Evolutionary conservation across 2,329 filamentous ascomycete species (phyloP), one percentile per base, ranked within the genome.

Genomic region (Chrysoporthe puriensis): DNA sequence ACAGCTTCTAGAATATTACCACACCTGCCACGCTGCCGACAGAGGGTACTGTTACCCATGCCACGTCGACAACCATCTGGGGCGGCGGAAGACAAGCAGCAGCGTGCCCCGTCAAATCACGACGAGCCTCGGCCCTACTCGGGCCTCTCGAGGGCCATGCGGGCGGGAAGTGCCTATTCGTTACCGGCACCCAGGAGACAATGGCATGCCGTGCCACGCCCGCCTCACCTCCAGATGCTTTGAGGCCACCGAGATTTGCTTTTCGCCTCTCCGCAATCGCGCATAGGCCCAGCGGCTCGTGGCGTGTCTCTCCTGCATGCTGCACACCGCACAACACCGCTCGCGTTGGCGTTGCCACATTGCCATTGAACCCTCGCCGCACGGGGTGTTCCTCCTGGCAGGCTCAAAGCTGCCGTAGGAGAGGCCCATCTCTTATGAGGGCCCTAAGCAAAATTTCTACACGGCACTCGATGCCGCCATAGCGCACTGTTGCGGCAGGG

Each of bases 101-200:
- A 42, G 40, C 21, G 21, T 32, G 58, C 58, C 58, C 40, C 42
- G 42, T 44, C 58, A 61, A 61, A 61, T 61, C 42, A 61, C 21
- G 36, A 59, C 9, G 56, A 34, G 13, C 42, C 21, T 46, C 58
- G 14, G 46, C 58, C 58, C 56, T 59, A 42, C 56, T 46, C 42
- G 21, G n/a, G 21, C 21, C 26, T 6, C 13, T 21, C 32, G 21
- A 7, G n/a, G 8, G n/a, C 14, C 36, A 21, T 21, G 14, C 14
- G 36, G 60, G 36, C 46, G 62, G 26, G 44, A 43, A 8, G 34
- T 36, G 46, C n/a, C 56, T 59, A 61, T 50, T 61, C 48, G 57
- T 44, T 57, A 64, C 42, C 56, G 16, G 48, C 21, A n/a, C 40
- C 34, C 16, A 61, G 40, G 26, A 61, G 48, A 52, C 26, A 3